phyloP scores from a whole-genome alignment of 1,284 basidiomycete genomes.

The Boletus hoseneyae region DNA sequence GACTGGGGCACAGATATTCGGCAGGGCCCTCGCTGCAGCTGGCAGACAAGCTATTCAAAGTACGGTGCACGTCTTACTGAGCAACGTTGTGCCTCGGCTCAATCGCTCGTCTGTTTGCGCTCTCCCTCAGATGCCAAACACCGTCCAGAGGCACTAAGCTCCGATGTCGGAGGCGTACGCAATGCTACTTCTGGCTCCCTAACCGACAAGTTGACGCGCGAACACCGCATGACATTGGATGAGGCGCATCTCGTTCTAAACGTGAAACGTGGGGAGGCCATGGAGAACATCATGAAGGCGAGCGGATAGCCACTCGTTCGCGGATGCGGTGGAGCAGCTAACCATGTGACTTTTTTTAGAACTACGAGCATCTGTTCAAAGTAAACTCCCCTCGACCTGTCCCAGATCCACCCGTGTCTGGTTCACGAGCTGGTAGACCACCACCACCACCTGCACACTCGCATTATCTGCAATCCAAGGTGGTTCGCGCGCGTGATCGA shows the following conservation, averaged over 20 bases:
- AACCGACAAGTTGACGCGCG: constrained; percentile 75
- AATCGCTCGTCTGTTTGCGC: background rate
- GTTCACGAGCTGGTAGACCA: constrained; percentile 35
- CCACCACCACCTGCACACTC: constrained; percentile 55
- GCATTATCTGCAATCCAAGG: constrained; percentile 96
- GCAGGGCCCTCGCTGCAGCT: constrained; percentile 89
- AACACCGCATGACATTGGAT: constrained; percentile 92
- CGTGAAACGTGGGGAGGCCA: constrained; percentile 69
- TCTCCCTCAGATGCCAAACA: constrained; percentile 71
- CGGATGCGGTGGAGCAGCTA: constrained; percentile 3
- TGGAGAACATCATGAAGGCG: constrained; percentile 75
- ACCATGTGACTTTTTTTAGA: constrained; percentile 45
- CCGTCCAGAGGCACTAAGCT: constrained; percentile 58
- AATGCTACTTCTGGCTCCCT: constrained; percentile 69
- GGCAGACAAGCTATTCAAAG: constrained; percentile 92
- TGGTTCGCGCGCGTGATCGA: constrained; percentile 90
- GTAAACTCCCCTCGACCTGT: constrained; percentile 74
- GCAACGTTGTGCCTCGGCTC: background rate
- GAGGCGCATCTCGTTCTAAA: constrained; percentile 96
- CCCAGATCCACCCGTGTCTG: constrained; percentile 38
- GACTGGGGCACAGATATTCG: constrained; percentile 80
- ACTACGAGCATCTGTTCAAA: constrained; percentile 92
- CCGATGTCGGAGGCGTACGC: constrained; percentile 68
- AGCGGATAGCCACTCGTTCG: constrained; percentile 22
- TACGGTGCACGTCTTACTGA: constrained; percentile 43